Conservation (phyloP, 2,329 filamentous ascomycete genomes). For the Aspergillus sp. region DNA sequence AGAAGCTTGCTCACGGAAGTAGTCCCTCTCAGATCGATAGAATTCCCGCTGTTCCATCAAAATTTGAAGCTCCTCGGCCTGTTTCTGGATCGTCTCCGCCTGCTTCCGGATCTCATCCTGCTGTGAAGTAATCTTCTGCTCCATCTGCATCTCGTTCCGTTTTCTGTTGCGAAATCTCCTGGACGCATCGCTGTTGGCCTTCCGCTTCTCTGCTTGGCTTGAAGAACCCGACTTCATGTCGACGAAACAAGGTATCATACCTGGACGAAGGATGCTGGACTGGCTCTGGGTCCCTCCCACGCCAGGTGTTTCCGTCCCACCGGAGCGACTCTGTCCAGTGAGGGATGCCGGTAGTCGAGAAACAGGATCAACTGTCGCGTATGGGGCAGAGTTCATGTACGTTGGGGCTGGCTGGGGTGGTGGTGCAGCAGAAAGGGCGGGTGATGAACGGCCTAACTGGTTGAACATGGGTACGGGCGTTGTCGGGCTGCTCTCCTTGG, state of each 20-base stretch:
- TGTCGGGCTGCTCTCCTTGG: conserved; percentile 37
- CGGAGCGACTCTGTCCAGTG: conserved; percentile 19
- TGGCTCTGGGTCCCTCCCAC: conserved; percentile 11
- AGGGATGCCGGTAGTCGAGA: conserved; percentile 24
- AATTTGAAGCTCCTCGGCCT: conserved; percentile 35
- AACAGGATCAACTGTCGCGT: conserved; percentile 26
- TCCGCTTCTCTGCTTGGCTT: conserved; percentile 43
- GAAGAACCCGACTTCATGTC: conserved; percentile 43
- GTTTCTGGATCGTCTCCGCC: conserved; percentile 27
- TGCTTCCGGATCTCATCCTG: conserved; percentile 39
- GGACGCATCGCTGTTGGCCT: conserved; percentile 45
- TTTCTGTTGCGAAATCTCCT: conserved; percentile 43
- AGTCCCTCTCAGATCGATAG: conserved; percentile 42
- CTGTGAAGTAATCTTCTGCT: conserved; percentile 36
- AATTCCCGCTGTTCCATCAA: conserved; percentile 37
- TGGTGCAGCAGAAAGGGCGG: conserved; percentile 24
- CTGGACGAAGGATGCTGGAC: conserved; percentile 16
- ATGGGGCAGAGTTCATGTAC: conserved; percentile 20
- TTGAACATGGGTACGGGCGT: conserved; percentile 35
- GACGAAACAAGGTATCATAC: conserved; percentile 39
- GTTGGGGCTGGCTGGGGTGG: conserved; percentile 18
- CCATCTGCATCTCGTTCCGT: conserved; percentile 40
- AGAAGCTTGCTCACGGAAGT: conserved; percentile 36
- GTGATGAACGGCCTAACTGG: conserved; percentile 32
- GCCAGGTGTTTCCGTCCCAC: conserved; percentile 19